Percentiles rank a stretch among this genome's conserved stretches.
Evolutionary conservation across 192 early-diverging fungal genomes (phyloP).

Genomic region (Coemansia pectinata): DNA sequence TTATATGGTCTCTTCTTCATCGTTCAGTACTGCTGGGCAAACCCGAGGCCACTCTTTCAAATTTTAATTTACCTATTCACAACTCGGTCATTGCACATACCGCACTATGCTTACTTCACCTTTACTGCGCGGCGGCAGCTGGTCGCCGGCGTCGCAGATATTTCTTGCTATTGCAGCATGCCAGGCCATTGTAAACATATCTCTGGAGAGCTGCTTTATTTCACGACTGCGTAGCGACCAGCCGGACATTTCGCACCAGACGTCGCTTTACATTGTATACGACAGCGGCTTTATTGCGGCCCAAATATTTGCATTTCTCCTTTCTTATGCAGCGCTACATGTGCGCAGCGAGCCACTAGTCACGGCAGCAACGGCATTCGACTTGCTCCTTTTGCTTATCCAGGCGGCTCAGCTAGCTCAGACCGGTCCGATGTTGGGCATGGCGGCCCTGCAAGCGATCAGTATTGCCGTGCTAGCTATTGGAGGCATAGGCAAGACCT

Average conservation of each 20-base stretch:
- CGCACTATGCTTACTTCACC: conserved; percentile 22
- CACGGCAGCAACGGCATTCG: conserved; percentile 30
- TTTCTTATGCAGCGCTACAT: conserved; percentile 20
- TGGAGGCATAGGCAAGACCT: conserved; percentile 25
- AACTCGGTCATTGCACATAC: not conserved
- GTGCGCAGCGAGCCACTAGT: conserved; percentile 30
- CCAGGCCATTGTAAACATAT: conserved; percentile 24
- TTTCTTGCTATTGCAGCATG: conserved; percentile 21
- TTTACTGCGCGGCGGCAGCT: conserved; percentile 23
- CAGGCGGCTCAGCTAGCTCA: conserved; percentile 32
- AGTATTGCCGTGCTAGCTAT: conserved; percentile 17
- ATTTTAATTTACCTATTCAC: not conserved
- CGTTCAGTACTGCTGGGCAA: not conserved
- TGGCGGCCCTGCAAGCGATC: conserved; percentile 20
- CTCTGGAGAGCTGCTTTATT: conserved; percentile 31
- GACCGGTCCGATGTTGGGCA: conserved; percentile 1
- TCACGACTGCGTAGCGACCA: conserved; percentile 1
- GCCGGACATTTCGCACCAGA: not conserved
- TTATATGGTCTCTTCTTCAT: not conserved
- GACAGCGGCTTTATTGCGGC: conserved; percentile 30
- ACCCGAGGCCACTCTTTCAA: not conserved
- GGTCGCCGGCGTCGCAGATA: conserved; percentile 18
- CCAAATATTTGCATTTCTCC: conserved; percentile 24
- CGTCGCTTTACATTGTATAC: conserved; percentile 27
- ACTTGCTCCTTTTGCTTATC: conserved; percentile 25